Base-by-base conservation (phyloP, 768 basidiomycete genomes). In the Mycena pura region DNA sequence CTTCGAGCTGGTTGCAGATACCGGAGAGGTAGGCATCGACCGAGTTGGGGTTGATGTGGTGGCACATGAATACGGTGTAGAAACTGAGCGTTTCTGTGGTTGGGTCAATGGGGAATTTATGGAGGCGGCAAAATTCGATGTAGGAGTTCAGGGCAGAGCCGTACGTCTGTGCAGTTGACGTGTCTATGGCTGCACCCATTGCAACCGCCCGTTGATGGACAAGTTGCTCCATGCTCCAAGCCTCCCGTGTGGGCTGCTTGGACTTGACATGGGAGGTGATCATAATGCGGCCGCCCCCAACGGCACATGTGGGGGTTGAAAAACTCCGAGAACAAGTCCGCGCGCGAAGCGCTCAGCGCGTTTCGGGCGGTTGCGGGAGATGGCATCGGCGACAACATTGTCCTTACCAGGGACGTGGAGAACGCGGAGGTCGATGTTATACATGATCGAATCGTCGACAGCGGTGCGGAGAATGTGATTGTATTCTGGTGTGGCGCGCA, bases 21-120 rank as follows among this genome's bases (percentile, higher is more conserved):
- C 80, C 78, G 2, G 79, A 79, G 0, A 81, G 68, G 62, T 81
- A 81, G 6, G 65, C 41, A 11, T 61, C 45, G 15, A 79, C 73
- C 0, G 78, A 77, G 0, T 38, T 6, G 0, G 80, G 78, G 38
- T 75, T 64, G 44, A 81, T 6, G n/a, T n/a, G n/a, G n/a, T n/a
- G n/a, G n/a, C n/a, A n/a, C n/a, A n/a, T n/a, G n/a, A n/a, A n/a
- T n/a, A 74, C 68, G 7, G 69, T 65, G 63, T 66, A 81, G 36
- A 76, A 73, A 5, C 70, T 70, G 0, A 83, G 56, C 0, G 77
- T 77, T 43, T 80, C 74, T 0, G 49, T 41, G 1, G 76, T 76
- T 0, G 74, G 77, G 14, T 72, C 63, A 15, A 72, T 22, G 5
- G 68, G 65, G 5, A 77, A 32, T 10, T 71, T 15, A 46, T 78